A percentile compares a stretch with the other conserved stretches of the same genome.
phyloP scores from a whole-genome alignment of 1,284 basidiomycete species.

The Puccinia novopanici region DNA sequence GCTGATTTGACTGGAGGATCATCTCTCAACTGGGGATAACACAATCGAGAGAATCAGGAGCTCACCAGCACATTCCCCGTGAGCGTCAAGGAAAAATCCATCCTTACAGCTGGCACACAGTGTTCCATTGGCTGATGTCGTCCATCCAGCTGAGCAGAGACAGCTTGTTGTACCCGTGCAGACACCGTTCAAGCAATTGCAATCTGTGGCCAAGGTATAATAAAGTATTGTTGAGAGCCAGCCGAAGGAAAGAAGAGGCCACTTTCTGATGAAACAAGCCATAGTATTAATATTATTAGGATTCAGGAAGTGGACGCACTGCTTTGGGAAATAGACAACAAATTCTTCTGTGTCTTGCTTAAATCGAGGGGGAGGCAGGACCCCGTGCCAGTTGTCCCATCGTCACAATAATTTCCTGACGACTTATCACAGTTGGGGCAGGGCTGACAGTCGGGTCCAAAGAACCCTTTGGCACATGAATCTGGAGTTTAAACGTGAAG shows the following conservation, averaged over 20 bases:
- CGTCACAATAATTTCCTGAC: conserved; percentile 27
- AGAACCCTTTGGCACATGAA: conserved; percentile 37
- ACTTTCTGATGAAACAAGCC: not conserved
- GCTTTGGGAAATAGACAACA: conserved; percentile 18
- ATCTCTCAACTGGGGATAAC: too few relatives aligned
- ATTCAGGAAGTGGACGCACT: not conserved
- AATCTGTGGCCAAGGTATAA: not conserved
- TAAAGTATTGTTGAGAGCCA: not conserved
- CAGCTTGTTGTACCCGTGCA: conserved; percentile 31
- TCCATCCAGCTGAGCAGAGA: conserved; percentile 38
- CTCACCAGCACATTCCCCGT: conserved; percentile 31
- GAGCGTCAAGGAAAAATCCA: conserved; percentile 22
- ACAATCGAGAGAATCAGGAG: not conserved
- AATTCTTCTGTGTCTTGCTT: conserved; percentile 19
- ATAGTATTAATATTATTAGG: not conserved
- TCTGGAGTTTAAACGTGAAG: not conserved
- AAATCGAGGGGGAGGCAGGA: conserved; percentile 20
- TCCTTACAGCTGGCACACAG: conserved; percentile 29
- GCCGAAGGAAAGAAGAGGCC: not conserved
- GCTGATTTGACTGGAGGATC: not conserved
- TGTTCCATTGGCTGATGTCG: conserved; percentile 31
- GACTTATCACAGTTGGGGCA: conserved; percentile 35
- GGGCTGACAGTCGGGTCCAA: conserved; percentile 31
- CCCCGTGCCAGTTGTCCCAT: conserved; percentile 32
- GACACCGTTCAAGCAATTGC: conserved; percentile 39